A percentile compares a stretch with the other conserved stretches of the same genome.
phyloP scores from a whole-genome alignment of 192 early-diverging fungal genomes.

The Coemansia sp. region DNA sequence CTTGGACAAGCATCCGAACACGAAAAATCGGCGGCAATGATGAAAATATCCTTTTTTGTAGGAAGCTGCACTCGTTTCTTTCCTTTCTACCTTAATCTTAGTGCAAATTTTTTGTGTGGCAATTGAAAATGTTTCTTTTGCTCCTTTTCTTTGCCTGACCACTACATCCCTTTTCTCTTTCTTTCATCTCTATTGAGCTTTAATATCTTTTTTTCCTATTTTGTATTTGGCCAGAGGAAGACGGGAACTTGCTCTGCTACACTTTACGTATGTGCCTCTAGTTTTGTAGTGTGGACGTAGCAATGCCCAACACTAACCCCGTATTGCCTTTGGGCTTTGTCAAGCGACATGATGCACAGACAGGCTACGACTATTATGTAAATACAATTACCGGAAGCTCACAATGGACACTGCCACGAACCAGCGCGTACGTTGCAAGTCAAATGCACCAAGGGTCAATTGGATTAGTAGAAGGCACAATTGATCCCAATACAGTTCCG shows the following conservation, averaged over 20 bases:
- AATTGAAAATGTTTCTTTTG: constrained; percentile 1
- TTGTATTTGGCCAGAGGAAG: not conserved
- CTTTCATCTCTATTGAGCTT: not conserved
- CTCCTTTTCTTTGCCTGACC: not conserved
- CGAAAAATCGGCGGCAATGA: no score
- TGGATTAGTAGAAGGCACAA: not conserved
- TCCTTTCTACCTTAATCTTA: not conserved
- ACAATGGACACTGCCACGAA: constrained; percentile 9
- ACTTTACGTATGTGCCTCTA: not conserved
- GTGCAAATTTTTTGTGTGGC: not conserved
- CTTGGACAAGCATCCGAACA: no score
- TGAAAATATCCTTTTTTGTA: no score
- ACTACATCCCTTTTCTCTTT: not conserved
- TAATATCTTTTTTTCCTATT: not conserved
- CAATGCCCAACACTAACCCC: not conserved
- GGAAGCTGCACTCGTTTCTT: not conserved
- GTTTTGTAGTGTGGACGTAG: not conserved
- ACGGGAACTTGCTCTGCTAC: not conserved
- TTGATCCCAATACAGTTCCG: constrained; percentile 6
- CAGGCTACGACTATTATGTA: constrained; percentile 11
- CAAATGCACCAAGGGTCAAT: not conserved
- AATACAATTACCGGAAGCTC: constrained; percentile 8
- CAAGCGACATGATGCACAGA: constrained; percentile 4
- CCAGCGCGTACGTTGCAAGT: constrained; percentile 8
- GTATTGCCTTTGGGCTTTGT: constrained; percentile 4